These are phyloP conservation scores for Hondaea fermentalgiana DNA, from an alignment of 108 stramenopile genomes.

Conservation along the genomic window DNA sequence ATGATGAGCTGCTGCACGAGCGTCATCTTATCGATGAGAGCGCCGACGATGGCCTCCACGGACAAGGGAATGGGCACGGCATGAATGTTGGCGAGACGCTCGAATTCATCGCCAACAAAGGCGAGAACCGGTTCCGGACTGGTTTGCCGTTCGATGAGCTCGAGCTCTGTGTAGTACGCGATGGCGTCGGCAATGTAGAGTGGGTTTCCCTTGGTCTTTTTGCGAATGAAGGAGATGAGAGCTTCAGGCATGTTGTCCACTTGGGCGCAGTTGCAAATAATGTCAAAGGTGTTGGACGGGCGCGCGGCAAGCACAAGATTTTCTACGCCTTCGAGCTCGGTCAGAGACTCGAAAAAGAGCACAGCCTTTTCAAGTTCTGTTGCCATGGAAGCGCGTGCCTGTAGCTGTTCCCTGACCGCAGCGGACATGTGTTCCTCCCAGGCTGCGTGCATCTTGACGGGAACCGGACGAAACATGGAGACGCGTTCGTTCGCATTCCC, in stretches of 20 bases:
- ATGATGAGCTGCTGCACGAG: conserved; percentile 11
- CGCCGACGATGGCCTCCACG: background rate
- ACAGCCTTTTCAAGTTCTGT: background rate
- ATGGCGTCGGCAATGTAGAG: background rate
- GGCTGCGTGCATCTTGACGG: background rate
- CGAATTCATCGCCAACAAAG: background rate
- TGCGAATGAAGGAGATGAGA: background rate
- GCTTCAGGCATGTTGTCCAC: background rate
- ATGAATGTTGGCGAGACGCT: background rate
- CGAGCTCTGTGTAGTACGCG: background rate
- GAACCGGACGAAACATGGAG: background rate
- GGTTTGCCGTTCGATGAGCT: background rate
- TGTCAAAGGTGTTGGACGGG: background rate
- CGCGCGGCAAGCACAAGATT: background rate
- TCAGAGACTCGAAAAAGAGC: background rate
- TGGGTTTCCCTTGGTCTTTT: background rate
- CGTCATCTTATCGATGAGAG: background rate
- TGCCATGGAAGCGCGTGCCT: background rate
- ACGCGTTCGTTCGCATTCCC: background rate
- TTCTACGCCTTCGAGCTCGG: background rate
- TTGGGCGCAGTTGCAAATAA: background rate
- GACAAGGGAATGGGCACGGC: background rate
- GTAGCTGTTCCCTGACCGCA: background rate
- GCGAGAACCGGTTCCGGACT: background rate
- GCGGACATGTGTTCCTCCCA: too few species aligned